Percentiles rank a stretch among this genome's conserved stretches.
phyloP scores from a whole-genome alignment of 2,329 filamentous ascomycete genomes.

The Lasiodiplodia sp. region DNA sequence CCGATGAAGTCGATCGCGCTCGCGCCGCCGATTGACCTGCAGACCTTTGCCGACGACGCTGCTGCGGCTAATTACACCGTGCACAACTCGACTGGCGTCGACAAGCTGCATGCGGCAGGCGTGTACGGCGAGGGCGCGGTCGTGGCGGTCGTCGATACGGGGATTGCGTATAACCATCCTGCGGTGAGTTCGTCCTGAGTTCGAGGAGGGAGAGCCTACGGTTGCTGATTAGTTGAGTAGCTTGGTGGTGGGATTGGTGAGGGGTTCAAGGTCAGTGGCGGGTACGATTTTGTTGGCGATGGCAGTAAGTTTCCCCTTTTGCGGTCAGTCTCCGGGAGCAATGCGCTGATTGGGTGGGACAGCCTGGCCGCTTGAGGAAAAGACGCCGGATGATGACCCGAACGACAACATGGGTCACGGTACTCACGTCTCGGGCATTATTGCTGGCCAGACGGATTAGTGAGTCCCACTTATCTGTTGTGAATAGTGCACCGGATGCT shows the following conservation, averaged over 20 bases:
- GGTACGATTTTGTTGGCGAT: slow-evolving; percentile 66
- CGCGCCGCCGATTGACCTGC: neutral
- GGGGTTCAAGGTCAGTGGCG: slow-evolving; percentile 65
- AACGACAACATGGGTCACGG: slow-evolving; percentile 66
- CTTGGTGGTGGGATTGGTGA: slow-evolving; percentile 70
- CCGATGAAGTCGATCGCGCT: slow-evolving; percentile 10
- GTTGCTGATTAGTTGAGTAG: slow-evolving; percentile 58
- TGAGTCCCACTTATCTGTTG: slow-evolving; percentile 32
- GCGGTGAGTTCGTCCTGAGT: neutral
- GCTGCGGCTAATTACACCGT: slow-evolving; percentile 36
- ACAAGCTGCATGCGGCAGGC: slow-evolving; percentile 51
- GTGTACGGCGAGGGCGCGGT: slow-evolving; percentile 56
- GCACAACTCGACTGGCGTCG: slow-evolving; percentile 45
- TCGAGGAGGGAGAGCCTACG: no score
- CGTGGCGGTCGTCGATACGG: slow-evolving; percentile 54
- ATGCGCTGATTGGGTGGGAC: no score
- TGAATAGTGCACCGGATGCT: slow-evolving; percentile 22
- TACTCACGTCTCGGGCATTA: slow-evolving; percentile 61
- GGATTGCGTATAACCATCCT: slow-evolving; percentile 32
- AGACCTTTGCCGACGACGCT: slow-evolving; percentile 1
- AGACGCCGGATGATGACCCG: slow-evolving; percentile 58
- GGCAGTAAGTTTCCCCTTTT: slow-evolving; percentile 36
- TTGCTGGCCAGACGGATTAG: slow-evolving; percentile 63
- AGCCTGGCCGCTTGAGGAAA: slow-evolving; percentile 11
- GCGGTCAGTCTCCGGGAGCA: no score